Evolutionary conservation across 2,329 filamentous ascomycete genomes (phyloP).

Genomic region (Domatiomyces globalis): DNA sequence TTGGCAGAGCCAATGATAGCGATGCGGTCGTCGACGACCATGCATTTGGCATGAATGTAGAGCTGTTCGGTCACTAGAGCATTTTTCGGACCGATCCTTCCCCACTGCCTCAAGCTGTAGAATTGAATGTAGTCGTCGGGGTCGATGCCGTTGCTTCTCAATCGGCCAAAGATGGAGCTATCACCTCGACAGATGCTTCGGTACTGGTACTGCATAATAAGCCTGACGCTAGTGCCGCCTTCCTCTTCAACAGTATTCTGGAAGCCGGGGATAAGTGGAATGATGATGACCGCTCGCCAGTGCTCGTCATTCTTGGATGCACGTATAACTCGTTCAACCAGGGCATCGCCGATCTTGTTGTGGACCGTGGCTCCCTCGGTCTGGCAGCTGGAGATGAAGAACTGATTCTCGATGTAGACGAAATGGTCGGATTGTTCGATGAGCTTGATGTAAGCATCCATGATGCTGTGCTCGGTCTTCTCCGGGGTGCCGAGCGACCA

Average conservation of each 20-base stretch:
- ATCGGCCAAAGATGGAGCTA: slow-evolving; percentile 75
- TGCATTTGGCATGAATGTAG: slow-evolving; percentile 95
- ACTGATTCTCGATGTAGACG: slow-evolving; percentile 98
- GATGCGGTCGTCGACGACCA: slow-evolving; percentile 86
- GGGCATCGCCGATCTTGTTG: slow-evolving; percentile 85
- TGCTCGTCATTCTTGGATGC: slow-evolving; percentile 72
- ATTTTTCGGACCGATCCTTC: slow-evolving; percentile 69
- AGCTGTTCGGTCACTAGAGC: slow-evolving; percentile 85
- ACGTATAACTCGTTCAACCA: slow-evolving; percentile 80
- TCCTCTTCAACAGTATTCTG: slow-evolving; percentile 91
- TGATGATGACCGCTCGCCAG: slow-evolving; percentile 80
- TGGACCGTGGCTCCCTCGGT: slow-evolving; percentile 76
- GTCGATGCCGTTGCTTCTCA: slow-evolving; percentile 67
- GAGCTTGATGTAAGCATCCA: slow-evolving; percentile 86
- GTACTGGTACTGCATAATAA: slow-evolving; percentile 96
- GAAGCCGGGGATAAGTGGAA: slow-evolving; percentile 96
- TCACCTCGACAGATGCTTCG: slow-evolving; percentile 90
- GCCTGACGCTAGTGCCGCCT: slow-evolving; percentile 81
- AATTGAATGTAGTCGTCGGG: slow-evolving; percentile 94
- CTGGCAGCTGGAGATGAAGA: slow-evolving; percentile 88
- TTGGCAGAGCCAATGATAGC: slow-evolving; percentile 95
- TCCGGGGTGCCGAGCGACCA: slow-evolving; percentile 85
- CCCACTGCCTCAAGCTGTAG: slow-evolving; percentile 85
- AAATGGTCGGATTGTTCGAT: slow-evolving; percentile 94
- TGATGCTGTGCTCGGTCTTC: slow-evolving; percentile 82